These are phyloP conservation scores for Saccharomyces eubayanus DNA, from an alignment of 805 yeast species.

Conservation along the genomic window DNA sequence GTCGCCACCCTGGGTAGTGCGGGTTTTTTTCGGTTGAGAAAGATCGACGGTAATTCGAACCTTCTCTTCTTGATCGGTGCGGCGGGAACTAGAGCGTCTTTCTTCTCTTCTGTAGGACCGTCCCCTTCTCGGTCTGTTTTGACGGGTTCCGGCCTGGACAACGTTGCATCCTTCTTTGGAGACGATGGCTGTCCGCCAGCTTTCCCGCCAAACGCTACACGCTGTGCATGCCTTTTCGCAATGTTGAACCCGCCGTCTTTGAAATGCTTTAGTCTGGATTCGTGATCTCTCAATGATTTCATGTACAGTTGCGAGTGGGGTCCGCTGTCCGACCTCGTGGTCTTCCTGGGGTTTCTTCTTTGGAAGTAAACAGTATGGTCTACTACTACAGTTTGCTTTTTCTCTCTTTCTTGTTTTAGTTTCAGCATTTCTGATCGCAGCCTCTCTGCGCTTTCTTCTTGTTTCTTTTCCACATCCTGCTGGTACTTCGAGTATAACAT, in stretches of 20 bases:
- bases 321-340: conserved; percentile 1
- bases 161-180: background rate
- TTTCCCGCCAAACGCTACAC: conserved; percentile 30
- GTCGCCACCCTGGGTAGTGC: background rate
- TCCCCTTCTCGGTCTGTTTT: background rate
- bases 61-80: conserved; percentile 8
- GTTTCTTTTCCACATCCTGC: conserved; percentile 29
- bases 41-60: conserved; percentile 14
- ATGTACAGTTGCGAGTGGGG: conserved; percentile 12
- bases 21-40: conserved; percentile 15
- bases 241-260: conserved; percentile 11
- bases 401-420: conserved; percentile 26
- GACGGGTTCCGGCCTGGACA: background rate
- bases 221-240: conserved; percentile 11
- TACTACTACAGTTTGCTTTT: conserved; percentile 25
- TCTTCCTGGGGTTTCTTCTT: conserved; percentile 7
- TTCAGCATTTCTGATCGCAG: conserved; percentile 27
- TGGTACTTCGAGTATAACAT: conserved; percentile 30
- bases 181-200: conserved; percentile 15
- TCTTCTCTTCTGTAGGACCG: background rate
- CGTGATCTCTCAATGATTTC: conserved; percentile 16
- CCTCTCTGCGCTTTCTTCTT: conserved; percentile 30
- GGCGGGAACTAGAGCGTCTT: background rate
- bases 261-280: conserved; percentile 16
- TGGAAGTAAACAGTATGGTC: conserved; percentile 13